Evolutionary conservation across 139 green algal species (phyloP).

Genomic region (Auxenochlorella protothecoides): DNA sequence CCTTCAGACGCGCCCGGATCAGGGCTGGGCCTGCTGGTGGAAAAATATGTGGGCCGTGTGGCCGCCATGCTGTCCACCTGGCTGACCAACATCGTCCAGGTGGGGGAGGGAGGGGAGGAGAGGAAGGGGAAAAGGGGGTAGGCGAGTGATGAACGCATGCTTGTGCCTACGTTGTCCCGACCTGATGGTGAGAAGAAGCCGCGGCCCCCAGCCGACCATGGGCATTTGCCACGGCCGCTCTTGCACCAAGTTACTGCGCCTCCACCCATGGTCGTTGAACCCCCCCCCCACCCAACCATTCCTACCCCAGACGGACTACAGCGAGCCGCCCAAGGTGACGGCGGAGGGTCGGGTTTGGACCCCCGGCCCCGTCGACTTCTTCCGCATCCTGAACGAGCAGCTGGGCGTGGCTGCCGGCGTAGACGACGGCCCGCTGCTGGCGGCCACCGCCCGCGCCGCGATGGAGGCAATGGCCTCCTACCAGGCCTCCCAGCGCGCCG

Average conservation of each 20-base stretch:
- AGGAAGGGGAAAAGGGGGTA: neutral
- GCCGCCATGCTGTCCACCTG: slow-evolving; percentile 50
- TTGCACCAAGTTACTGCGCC: too few relatives aligned
- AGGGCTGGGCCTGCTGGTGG: slow-evolving; percentile 57
- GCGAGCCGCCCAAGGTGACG: slow-evolving; percentile 37
- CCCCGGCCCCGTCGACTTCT: slow-evolving; percentile 74
- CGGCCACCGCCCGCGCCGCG: too few relatives aligned
- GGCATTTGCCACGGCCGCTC: too few relatives aligned
- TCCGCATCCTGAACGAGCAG: slow-evolving; percentile 83
- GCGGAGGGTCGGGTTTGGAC: slow-evolving; percentile 62
- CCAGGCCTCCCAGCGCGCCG: slow-evolving; percentile 13
- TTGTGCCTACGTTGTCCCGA: too few relatives aligned
- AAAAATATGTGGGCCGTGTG: slow-evolving; percentile 63
- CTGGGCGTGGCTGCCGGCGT: slow-evolving; percentile 16
- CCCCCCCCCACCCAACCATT: neutral
- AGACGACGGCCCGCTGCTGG: too few relatives aligned
- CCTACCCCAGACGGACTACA: slow-evolving; percentile 22
- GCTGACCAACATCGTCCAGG: slow-evolving; percentile 75
- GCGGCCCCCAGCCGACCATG: too few relatives aligned
- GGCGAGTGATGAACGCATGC: too few relatives aligned
- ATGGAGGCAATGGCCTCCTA: slow-evolving; percentile 9
- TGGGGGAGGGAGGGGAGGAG: slow-evolving; percentile 23
- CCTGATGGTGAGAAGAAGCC: too few relatives aligned
- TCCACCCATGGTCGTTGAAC: too few relatives aligned
- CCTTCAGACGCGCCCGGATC: slow-evolving; percentile 6